Base-by-base conservation (phyloP, 2,329 filamentous ascomycete genomes). In the Colletotrichum sp. region DNA sequence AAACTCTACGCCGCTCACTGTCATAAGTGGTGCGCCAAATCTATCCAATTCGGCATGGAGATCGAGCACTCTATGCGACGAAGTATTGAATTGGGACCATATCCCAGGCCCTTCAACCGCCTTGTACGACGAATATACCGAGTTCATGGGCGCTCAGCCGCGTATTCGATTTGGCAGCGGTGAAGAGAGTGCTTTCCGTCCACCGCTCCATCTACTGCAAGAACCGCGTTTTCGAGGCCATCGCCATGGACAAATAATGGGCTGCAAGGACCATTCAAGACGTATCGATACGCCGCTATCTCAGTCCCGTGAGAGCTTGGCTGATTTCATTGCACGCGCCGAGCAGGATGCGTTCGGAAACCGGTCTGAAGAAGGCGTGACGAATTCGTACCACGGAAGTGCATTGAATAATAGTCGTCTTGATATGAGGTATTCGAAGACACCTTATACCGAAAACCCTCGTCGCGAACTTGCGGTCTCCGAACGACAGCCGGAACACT, bases 261-360 rank as follows among this genome's bases (percentile, higher is more conserved):
- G 12, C n/a, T 22, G 13, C n/a, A 12, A 22, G 58, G 27, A 32
- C 18, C 28, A 30, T 5, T 32, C 25, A 32, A 30, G 13, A 15
- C 15, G 32, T 15, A 15, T 62, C 8, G 30, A 71, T 39, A 10
- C 32, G 52, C 58, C 34, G 25, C 56, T 58, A 34, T 15, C 66
- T 58, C 43, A 66, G 48, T 10, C n/a, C 18, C 52, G 28, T 5
- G 81, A 84, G 62, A 82, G 70, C 22, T 81, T 84, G 70, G 76
- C 76, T n/a, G 82, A 84, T 16, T 85, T 82, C 72, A 84, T 85
- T 55, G 70, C 75, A 16, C 82, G 81, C 67, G 83, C 85, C 58
- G 84, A 85, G 71, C 77, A 62, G 52, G 83, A 84, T 67, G 73
- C 77, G 48, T 48, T 76, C 10, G 30, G 39, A 9, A 43, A 43